Evolutionary conservation across 164 flowering plant species (phyloP).

Genomic region (Liquidambar formosana): DNA sequence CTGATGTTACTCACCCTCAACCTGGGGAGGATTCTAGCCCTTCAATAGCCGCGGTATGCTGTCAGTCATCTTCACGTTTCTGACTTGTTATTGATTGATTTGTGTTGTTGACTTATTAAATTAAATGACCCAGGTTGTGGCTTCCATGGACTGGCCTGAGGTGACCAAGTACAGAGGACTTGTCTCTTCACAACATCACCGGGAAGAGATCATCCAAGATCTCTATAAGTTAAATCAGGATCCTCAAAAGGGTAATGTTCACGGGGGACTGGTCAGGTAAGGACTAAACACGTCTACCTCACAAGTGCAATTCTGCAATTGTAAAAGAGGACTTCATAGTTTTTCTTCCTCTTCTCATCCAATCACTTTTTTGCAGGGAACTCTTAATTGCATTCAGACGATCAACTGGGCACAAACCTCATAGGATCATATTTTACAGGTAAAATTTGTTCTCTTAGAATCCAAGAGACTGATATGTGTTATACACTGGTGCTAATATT

Average conservation of each 20-base stretch:
- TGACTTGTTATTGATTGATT: neutral
- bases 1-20: conserved; percentile 67
- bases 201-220: conserved; percentile 68
- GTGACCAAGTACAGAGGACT: conserved; percentile 48
- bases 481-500: neutral
- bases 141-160: conserved; percentile 68
- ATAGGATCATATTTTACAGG: conserved; percentile 78
- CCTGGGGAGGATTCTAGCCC: conserved; percentile 63
- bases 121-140: conserved; percentile 46
- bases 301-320: neutral
- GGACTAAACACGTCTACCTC: neutral
- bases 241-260: conserved; percentile 40
- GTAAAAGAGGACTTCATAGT: neutral
- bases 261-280: conserved; percentile 75
- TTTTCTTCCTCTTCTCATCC: neutral
- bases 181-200: conserved; percentile 48
- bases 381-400: conserved; percentile 49
- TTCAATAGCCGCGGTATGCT: conserved; percentile 69
- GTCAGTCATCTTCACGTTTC: neutral
- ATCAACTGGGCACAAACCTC: conserved; percentile 55
- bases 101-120: neutral
- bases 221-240: conserved; percentile 43
- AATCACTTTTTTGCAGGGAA: conserved; percentile 47
- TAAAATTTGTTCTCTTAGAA: neutral
- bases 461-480: neutral